Conservation (phyloP, 306 rosid species). For the Quercus suber region DNA sequence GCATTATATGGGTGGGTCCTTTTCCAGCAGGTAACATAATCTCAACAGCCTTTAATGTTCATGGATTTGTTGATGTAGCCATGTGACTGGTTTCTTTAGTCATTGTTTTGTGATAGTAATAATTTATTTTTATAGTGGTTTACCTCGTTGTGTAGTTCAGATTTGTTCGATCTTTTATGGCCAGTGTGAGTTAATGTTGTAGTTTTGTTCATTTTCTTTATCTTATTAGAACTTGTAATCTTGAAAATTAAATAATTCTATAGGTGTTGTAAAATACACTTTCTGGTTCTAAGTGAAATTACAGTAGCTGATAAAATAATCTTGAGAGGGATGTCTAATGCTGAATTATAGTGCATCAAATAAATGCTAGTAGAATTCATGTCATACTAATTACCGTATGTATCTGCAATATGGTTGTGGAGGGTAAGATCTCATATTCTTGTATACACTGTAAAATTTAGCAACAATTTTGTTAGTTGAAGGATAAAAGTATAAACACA, state of each 20-base stretch:
- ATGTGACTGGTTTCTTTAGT: background rate
- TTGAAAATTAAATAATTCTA: background rate
- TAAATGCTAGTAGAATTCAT: background rate
- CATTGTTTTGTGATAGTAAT: background rate
- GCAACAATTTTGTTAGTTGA: background rate
- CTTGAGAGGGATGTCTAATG: background rate
- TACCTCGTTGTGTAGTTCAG: background rate
- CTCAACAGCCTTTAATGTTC: background rate
- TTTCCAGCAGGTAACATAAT: slow-evolving; percentile 47
- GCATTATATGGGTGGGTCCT: slow-evolving; percentile 51
- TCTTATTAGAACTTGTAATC: background rate
- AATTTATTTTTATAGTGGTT: background rate
- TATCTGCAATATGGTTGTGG: background rate
- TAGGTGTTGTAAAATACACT: background rate
- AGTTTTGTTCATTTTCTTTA: background rate
- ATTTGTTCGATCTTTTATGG: too few relatives aligned
- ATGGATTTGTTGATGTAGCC: slow-evolving; percentile 4
- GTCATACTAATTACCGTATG: background rate
- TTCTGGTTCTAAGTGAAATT: background rate
- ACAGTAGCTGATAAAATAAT: background rate
- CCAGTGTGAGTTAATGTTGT: background rate
- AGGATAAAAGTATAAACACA: background rate
- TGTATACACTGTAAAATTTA: background rate
- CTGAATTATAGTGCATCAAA: background rate
- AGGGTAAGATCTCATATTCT: background rate